phyloP scores from a whole-genome alignment of 1,139 yeast species.

The Kodamaea sp. region DNA sequence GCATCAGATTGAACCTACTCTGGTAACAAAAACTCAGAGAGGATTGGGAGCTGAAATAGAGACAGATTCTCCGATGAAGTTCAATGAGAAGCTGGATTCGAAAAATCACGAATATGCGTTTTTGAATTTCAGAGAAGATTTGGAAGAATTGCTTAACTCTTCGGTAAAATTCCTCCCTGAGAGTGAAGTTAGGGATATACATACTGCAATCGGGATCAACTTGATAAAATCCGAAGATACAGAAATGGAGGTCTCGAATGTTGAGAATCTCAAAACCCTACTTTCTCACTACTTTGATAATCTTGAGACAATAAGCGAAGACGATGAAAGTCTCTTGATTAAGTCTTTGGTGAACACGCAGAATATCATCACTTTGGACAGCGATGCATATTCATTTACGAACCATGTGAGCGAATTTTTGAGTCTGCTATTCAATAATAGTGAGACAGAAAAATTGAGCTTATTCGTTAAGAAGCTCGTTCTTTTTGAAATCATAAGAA shows the following conservation, averaged over 20 bases:
- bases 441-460: no score
- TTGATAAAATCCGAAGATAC: no score
- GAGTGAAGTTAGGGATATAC: no score
- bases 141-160: conserved; percentile 21
- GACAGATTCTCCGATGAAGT: conserved; percentile 3
- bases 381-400: no score
- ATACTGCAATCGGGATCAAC: no score
- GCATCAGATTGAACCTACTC: conserved; percentile 1
- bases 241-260: no score
- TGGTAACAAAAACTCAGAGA: conserved; percentile 1
- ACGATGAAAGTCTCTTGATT: conserved; percentile 8
- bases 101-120: conserved; percentile 3
- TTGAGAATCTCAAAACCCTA: no score
- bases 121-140: conserved; percentile 30
- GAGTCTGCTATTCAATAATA: no score
- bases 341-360: conserved; percentile 21
- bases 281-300: no score
- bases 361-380: conserved; percentile 13
- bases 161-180: conserved; percentile 10
- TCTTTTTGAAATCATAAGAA: conserved; percentile 20
- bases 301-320: conserved; percentile 8
- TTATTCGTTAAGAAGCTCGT: conserved; percentile 21
- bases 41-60: conserved; percentile 1
- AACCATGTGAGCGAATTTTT: no score
- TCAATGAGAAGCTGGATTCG: not conserved